Evolutionary conservation across 2,329 filamentous ascomycete genomes (phyloP), one percentile per base, ranked within the genome.

Genomic region (Diaporthe australafricana): DNA sequence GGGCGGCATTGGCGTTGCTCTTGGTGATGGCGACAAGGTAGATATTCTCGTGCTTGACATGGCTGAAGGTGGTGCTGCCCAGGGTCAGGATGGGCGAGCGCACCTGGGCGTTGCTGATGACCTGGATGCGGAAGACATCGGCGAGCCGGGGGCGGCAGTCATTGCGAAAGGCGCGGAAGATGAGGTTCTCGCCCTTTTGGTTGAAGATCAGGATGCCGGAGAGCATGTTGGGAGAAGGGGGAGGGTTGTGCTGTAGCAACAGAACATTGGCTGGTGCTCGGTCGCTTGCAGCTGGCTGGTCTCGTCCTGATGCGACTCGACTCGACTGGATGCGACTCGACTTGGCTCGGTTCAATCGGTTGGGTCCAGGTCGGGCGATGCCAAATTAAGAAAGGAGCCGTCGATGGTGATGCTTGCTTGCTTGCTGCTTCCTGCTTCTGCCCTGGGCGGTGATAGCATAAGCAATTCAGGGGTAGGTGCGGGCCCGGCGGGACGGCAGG

Each of bases 31-130:
- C 96, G 70, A 98, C 96, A 77, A 99, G 84, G 83, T 98, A 99
- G 81, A 99, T 98, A 82, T 99, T 99, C 82, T 99, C 96, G 85
- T 98, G 96, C 83, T 98, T 98, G 84, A 99, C 96, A 91, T 99
- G 96, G 87, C 95, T 98, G 84, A 99, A 99, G 57, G 97, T 99
- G 70, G 96, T 99, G 82, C 94, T 98, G 75, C 97, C 96, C 71
- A 99, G 91, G 5, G 96, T 99, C 78, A 99, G 88, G 84, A 99
- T 98, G 72, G 96, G 96, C 76, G 96, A 98, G 77, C 97, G 94
- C 73, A 99, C 96, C 83, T 98, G 95, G 68, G 96, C 92, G 82
- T 99, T 99, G 78, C 95, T 98, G 82, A 99, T 98, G 85, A 99
- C 96, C 82, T 99, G 96, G 83, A 99, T 99, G 83, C 96, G 95